Percentiles rank a stretch among this genome's conserved stretches.
Conservation (phyloP, 805 yeast genomes). For the Candida xiaguanensis region DNA sequence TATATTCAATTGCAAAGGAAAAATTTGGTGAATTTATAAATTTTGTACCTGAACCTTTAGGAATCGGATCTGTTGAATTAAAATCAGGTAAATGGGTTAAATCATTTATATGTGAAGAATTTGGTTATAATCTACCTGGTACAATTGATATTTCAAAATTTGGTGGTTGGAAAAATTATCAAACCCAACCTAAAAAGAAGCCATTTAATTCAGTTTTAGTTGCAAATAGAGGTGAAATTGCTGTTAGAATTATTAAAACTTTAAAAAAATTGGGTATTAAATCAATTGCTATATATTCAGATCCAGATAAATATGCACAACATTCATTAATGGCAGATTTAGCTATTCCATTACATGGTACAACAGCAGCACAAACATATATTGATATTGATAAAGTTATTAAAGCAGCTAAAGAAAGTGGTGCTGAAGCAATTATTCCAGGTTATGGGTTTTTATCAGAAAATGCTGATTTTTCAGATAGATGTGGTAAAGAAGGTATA, state of each 20-base stretch:
- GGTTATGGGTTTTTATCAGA: constrained; percentile 97
- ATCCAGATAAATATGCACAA: constrained; percentile 82
- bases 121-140: constrained; percentile 70
- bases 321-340: constrained; percentile 84
- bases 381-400: constrained; percentile 81
- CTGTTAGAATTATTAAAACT: constrained; percentile 89
- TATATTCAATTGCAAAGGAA: constrained; percentile 77
- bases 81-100: constrained; percentile 80
- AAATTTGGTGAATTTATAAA: constrained; percentile 78
- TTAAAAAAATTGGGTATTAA: constrained; percentile 73
- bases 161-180: constrained; percentile 85
- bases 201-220: constrained; percentile 85
- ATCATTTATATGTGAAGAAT: constrained; percentile 92
- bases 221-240: constrained; percentile 97
- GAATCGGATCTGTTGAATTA: constrained; percentile 89
- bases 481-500: constrained; percentile 77
- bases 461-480: constrained; percentile 92
- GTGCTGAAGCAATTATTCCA: constrained; percentile 94
- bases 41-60: constrained; percentile 92
- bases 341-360: constrained; percentile 75
- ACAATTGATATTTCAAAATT: constrained; percentile 76
- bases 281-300: constrained; percentile 87
- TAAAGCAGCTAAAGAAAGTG: constrained; percentile 75
- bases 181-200: constrained; percentile 36
- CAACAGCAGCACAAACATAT: constrained; percentile 87